These are phyloP conservation scores for Apiospora marii DNA, from an alignment of 2,329 filamentous ascomycete species.

Conservation along the genomic window DNA sequence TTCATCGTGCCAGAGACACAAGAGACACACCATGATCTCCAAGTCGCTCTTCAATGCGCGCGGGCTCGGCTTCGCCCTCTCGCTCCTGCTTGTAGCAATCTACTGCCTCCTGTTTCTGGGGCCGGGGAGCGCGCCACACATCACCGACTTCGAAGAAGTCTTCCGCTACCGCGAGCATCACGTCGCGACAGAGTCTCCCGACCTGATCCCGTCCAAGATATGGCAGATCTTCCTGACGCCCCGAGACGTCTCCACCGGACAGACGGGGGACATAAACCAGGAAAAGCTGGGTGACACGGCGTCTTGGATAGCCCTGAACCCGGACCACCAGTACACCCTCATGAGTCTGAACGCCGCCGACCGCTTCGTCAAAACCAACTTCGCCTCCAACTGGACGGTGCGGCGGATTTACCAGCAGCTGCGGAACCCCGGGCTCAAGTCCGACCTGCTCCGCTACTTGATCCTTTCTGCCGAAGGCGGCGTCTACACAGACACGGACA, in stretches of 20 bases:
- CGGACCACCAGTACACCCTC: conserved; percentile 21
- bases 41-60: background rate
- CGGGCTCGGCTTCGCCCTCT: background rate
- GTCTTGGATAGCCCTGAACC: conserved; percentile 18
- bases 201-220: conserved; percentile 19
- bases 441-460: conserved; percentile 29
- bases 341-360: conserved; percentile 13
- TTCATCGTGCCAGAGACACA: background rate
- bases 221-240: conserved; percentile 23
- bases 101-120: background rate
- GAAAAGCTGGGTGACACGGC: conserved; percentile 7
- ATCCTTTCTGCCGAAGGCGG: conserved; percentile 28
- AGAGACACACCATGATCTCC: background rate
- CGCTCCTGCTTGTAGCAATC: background rate
- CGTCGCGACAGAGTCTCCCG: background rate
- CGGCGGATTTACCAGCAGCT: conserved; percentile 27
- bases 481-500: conserved; percentile 29
- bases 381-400: conserved; percentile 7
- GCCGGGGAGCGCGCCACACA: background rate
- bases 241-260: background rate
- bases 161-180: conserved; percentile 4
- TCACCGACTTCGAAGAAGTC: conserved; percentile 7
- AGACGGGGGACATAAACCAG: background rate
- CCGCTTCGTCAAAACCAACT: conserved; percentile 6
- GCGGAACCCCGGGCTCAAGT: conserved; percentile 29